phyloP scores from a whole-genome alignment of 1,284 basidiomycete species.

The Macrocybe sp. region DNA sequence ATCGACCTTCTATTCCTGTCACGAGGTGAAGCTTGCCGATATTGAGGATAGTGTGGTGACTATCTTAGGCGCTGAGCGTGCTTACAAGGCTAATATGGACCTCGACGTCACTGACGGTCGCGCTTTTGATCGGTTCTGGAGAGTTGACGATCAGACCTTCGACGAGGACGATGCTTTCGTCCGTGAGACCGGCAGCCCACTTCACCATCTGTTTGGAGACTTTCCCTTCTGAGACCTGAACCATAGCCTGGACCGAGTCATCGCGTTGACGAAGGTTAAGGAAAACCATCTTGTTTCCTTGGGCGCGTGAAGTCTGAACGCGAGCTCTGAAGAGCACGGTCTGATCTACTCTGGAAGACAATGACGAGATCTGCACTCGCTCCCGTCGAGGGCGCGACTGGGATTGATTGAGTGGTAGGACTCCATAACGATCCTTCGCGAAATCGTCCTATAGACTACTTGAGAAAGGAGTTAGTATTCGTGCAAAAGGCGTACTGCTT shows the following conservation, averaged over 20 bases:
- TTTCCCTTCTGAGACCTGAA: conserved; percentile 73
- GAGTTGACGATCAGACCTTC: conserved; percentile 82
- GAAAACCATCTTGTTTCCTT: conserved; percentile 95
- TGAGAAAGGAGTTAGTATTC: conserved; percentile 7
- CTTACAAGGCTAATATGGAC: conserved; percentile 78
- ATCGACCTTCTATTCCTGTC: conserved; percentile 67
- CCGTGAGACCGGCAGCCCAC: conserved; percentile 76
- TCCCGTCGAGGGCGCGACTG: conserved; percentile 55
- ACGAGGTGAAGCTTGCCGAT: conserved; percentile 70
- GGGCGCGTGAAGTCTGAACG: conserved; percentile 88
- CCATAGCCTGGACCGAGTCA: conserved; percentile 86
- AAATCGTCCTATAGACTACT: conserved; percentile 55
- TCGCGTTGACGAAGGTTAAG: conserved; percentile 87
- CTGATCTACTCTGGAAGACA: conserved; percentile 74
- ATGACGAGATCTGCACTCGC: conserved; percentile 60
- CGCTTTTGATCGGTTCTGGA: conserved; percentile 88
- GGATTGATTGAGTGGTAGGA: conserved; percentile 90
- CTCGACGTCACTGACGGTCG: conserved; percentile 86
- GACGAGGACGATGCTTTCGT: conserved; percentile 92
- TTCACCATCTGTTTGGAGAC: conserved; percentile 99
- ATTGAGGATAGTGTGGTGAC: neutral
- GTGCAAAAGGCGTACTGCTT: conserved; percentile 47
- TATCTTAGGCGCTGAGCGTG: neutral
- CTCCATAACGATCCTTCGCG: conserved; percentile 85
- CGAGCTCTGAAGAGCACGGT: conserved; percentile 85